Evolutionary conservation across 1,284 basidiomycete species (phyloP), one percentile per base, ranked within the genome.

Genomic region (Moniliella sp.): DNA sequence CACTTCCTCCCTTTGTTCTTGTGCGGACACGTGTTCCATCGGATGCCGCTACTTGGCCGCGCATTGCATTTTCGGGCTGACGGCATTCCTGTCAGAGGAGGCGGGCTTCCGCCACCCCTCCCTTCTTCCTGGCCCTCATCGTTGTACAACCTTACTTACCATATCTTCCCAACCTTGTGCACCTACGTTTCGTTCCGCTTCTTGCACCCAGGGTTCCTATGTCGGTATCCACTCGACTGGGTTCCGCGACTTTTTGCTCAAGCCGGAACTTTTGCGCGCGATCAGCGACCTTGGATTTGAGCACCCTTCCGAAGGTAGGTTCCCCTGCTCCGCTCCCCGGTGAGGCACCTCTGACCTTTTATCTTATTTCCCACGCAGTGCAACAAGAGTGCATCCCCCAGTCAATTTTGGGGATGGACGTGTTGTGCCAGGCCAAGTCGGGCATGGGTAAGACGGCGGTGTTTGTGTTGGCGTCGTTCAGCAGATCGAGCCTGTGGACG

Each of bases 361-460:
- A 9, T 10, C 18, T 11, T 30, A 13, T 21, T 16, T 21, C n/a
- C 18, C 15, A 29, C n/a, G 15, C 59, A 94, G 91, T 99, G 47
- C 91, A 99, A 68, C 91, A 99, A 67, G 91, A 99, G 69, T 97
- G 91, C 64, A 97, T 99, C 50, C 91, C 91, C 34, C 91, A 99
- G 68, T 88, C 91, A 39, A 91, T 99, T 49, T 73, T 99, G 33
- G 88, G 91, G 45, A 97, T 94, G 80, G 91, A 99, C 61, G 88
- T 97, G 32, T 72, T 99, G 34, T 99, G 91, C 65, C 91, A 99
- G 68, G 91, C 91, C 50, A 99, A 97, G 67, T 97, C 91, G 31
- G 91, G 91, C 67, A 93, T 97, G 67, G 91, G 91, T 64, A 99
- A 99, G 69, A 99, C 91, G 14, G 91, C 91, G 28, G 91, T 99